A percentile compares a stretch with the other conserved stretches of the same genome.
Evolutionary conservation across 2,329 filamentous ascomycete species (phyloP).

Genomic region (Colletotrichum spinosum): DNA sequence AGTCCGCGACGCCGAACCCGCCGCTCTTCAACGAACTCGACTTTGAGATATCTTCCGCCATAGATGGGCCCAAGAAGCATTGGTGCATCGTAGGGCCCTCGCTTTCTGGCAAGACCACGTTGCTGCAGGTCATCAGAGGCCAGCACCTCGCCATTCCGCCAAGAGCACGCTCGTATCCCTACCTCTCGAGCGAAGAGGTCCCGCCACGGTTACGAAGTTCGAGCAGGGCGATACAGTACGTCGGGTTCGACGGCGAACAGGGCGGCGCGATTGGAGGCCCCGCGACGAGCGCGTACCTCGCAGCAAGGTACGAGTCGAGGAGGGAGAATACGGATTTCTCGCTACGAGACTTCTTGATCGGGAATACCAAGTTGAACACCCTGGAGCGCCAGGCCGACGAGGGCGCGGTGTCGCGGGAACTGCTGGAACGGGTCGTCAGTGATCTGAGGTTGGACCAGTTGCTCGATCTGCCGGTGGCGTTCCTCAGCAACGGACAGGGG

Average conservation of each 20-base stretch:
- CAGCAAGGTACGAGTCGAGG: constrained; percentile 89
- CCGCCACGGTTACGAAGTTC: constrained; percentile 67
- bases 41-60: constrained; percentile 74
- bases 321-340: constrained; percentile 91
- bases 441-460: constrained; percentile 78
- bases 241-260: constrained; percentile 86
- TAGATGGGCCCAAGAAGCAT: constrained; percentile 62
- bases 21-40: constrained; percentile 78
- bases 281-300: constrained; percentile 82
- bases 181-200: constrained; percentile 74
- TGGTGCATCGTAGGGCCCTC: constrained; percentile 90
- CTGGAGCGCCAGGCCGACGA: constrained; percentile 62
- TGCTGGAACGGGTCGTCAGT: constrained; percentile 72
- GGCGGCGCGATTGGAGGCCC: constrained; percentile 63
- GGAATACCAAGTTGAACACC: constrained; percentile 86
- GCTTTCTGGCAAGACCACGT: constrained; percentile 81
- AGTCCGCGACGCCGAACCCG: constrained; percentile 68
- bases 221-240: constrained; percentile 81
- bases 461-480: constrained; percentile 84
- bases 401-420: constrained; percentile 58
- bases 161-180: constrained; percentile 80
- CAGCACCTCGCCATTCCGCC: constrained; percentile 82
- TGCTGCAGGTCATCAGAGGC: constrained; percentile 83
- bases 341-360: constrained; percentile 81
- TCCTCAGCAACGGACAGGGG: constrained; percentile 94